Evolutionary conservation across 2,329 filamentous ascomycete species (phyloP).

Genomic region (Taxawa tesnikishii): DNA sequence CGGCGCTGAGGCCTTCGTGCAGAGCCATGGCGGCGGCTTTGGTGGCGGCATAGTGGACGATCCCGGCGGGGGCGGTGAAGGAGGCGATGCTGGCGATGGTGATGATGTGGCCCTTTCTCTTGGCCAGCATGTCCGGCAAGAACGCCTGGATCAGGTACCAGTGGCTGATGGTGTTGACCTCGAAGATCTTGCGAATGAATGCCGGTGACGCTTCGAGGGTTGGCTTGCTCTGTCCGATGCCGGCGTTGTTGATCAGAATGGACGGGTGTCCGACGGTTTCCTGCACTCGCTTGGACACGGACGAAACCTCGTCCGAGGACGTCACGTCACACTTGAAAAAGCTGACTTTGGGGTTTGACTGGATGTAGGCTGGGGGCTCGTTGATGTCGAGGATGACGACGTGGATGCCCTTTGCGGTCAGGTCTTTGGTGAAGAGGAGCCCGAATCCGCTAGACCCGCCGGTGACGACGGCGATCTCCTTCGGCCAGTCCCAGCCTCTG

Average conservation of each 20-base stretch:
- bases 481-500: constrained; percentile 20
- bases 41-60: constrained; percentile 40
- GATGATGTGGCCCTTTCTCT: constrained; percentile 43
- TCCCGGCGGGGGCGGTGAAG: constrained; percentile 33
- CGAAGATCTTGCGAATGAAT: constrained; percentile 35
- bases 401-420: constrained; percentile 22
- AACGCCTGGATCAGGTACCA: constrained; percentile 40
- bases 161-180: constrained; percentile 40
- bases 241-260: constrained; percentile 39
- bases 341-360: constrained; percentile 18
- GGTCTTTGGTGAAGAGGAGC: constrained; percentile 19
- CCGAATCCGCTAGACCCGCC: constrained; percentile 26
- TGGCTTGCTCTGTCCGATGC: constrained; percentile 32
- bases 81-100: constrained; percentile 43
- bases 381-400: constrained; percentile 26
- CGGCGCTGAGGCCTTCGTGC: constrained; percentile 35
- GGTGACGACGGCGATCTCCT: constrained; percentile 24
- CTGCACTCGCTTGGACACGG: constrained; percentile 26
- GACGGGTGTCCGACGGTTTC: constrained; percentile 29
- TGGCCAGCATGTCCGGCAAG: constrained; percentile 36
- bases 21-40: constrained; percentile 42
- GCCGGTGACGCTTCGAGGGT: constrained; percentile 34
- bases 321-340: constrained; percentile 37
- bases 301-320: constrained; percentile 31
- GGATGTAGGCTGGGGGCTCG: constrained; percentile 19